Base-by-base conservation (phyloP, 2,329 filamentous ascomycete genomes). In the Delphinella strobiligena region DNA sequence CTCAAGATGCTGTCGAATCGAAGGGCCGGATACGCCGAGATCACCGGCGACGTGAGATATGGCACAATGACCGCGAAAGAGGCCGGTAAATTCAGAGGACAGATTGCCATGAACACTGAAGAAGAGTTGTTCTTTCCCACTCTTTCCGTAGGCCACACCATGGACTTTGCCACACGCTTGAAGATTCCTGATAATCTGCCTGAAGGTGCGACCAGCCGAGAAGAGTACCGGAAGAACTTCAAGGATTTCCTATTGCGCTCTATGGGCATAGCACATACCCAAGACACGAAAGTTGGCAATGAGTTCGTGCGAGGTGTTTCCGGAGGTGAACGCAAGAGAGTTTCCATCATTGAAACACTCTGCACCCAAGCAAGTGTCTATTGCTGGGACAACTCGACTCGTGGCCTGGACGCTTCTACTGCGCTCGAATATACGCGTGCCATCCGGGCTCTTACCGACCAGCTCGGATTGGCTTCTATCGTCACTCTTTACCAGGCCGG, bases 401-500 rank as follows among this genome's bases (percentile, higher is more conserved):
- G 77, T 42, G 78, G 78, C 37, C 61, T 82, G 1, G 78, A 82
- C 50, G 76, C 77, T 1, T 77, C 71, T 49, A 80, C 73, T 3
- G 78, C 76, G 1, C 60, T 80, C 1, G 54, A 58, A 36, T 80
- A 70, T 51, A 64, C 69, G 19, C 75, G 74, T 49, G 70, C 73
- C 2, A 58, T 82, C n/a, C 64, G 78, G 5, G 69, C 73, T 4
- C 64, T 81, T 68, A 80, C 78, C 0, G 75, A 82, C 45, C 67
- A 77, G 1, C 60, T 74, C 3, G 73, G 74, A 0, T 60, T 79
- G 3, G 62, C 74, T 0, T 71, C 74, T 0, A 73, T 80, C 34
- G 74, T 80, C 10, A 79, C 76, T 0, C 62, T 82, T 0, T 83
- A 84, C 52, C 80, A 83, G 51, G 79, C 80, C 3, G 75, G 76